Percentiles rank a stretch among this genome's conserved stretches.
phyloP scores from a whole-genome alignment of 2,329 filamentous ascomycete genomes.

The Neophaeococcomyces mojaviensis region DNA sequence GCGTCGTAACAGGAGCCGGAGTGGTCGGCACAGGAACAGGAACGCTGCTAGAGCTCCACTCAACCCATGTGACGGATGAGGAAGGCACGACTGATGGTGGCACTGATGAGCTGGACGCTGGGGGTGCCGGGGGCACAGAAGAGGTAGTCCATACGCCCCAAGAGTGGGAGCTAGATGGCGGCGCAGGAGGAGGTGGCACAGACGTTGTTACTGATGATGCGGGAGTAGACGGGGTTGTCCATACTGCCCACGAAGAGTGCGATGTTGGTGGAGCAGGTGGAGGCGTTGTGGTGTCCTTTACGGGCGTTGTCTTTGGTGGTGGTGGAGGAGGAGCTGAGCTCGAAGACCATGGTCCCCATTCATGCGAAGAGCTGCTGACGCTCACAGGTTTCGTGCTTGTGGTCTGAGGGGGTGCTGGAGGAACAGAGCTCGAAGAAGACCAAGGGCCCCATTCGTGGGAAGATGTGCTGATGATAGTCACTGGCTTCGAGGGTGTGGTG shows the following conservation, averaged over 20 bases:
- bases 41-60: conserved; percentile 6
- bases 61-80: conserved; percentile 5
- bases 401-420: neutral
- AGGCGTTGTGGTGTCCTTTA: neutral
- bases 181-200: conserved; percentile 4
- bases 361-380: neutral
- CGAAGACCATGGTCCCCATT: conserved; percentile 3
- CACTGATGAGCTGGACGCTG: neutral
- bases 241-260: conserved; percentile 4
- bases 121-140: neutral
- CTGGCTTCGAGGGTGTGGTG: neutral
- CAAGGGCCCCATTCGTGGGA: neutral
- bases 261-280: neutral
- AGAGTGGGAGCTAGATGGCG: conserved; percentile 10
- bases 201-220: conserved; percentile 5
- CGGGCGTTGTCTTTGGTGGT: neutral
- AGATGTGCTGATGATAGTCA: neutral
- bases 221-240: conserved; percentile 10
- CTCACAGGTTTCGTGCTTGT: neutral
- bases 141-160: conserved; percentile 1
- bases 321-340: neutral
- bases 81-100: conserved; percentile 3
- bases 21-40: neutral
- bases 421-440: neutral
- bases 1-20: neutral